phyloP scores from a whole-genome alignment of 352 stramenopile species.

The Plasmopara muralis region DNA sequence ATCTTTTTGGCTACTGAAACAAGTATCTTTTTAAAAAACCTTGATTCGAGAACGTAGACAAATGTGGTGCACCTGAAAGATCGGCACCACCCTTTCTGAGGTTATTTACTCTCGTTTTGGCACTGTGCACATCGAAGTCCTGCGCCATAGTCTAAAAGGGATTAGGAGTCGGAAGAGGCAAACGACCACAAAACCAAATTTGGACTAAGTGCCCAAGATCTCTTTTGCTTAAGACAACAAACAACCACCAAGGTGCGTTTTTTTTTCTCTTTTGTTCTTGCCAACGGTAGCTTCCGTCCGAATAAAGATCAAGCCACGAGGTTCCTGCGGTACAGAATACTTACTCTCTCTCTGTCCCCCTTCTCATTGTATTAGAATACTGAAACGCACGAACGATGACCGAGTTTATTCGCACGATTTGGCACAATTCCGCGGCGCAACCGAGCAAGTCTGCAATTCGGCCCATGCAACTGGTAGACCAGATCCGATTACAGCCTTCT shows the following conservation, averaged over 20 bases:
- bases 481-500: conserved; percentile 48
- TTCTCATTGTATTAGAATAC: conserved; percentile 23
- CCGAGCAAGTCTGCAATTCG: conserved; percentile 27
- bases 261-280: not conserved
- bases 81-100: not conserved
- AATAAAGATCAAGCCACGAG: conserved; percentile 8
- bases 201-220: conserved; percentile 2
- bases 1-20: conserved; percentile 18
- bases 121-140: conserved; percentile 20
- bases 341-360: conserved; percentile 4
- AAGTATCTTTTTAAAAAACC: conserved; percentile 22
- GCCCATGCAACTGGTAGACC: conserved; percentile 39
- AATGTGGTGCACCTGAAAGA: conserved; percentile 17
- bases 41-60: conserved; percentile 11
- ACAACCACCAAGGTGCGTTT: conserved; percentile 15
- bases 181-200: conserved; percentile 5
- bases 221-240: no score
- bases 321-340: conserved; percentile 7
- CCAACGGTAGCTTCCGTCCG: conserved; percentile 15
- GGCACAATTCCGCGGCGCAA: conserved; percentile 26
- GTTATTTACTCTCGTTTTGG: not conserved
- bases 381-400: conserved; percentile 38
- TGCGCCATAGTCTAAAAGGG: conserved; percentile 16
- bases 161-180: conserved; percentile 25
- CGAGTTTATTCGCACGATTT: conserved; percentile 73